A percentile compares a stretch with the other conserved stretches of the same genome.
Evolutionary conservation across 768 basidiomycete species (phyloP).

Genomic region (Chalciporus piperatus): DNA sequence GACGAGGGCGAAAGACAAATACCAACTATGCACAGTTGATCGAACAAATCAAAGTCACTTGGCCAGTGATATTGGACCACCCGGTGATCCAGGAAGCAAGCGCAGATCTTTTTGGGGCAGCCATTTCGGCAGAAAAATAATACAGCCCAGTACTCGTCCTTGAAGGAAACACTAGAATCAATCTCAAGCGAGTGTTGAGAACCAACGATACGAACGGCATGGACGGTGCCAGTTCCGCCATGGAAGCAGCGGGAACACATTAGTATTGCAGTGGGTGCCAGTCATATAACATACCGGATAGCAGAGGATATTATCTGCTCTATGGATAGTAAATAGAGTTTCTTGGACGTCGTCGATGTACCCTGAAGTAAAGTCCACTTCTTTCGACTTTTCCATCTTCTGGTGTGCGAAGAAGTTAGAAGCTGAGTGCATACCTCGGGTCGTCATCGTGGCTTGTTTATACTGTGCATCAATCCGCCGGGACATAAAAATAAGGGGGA

Average conservation of each 20-base stretch:
- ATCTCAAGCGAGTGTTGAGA: not conserved
- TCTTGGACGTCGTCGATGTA: slow-evolving; percentile 1
- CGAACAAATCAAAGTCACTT: slow-evolving; percentile 26
- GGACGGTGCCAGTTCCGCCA: slow-evolving; percentile 20
- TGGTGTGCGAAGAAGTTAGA: not conserved
- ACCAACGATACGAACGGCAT: slow-evolving; percentile 15
- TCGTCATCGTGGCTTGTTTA: too few species aligned
- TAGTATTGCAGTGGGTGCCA: too few species aligned
- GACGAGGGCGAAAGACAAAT: too few species aligned
- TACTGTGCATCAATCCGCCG: too few species aligned
- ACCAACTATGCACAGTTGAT: slow-evolving; percentile 13
- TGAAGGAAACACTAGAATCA: not conserved
- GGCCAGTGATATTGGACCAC: slow-evolving; percentile 28
- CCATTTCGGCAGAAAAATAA: slow-evolving; percentile 29
- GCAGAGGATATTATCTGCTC: slow-evolving; percentile 14
- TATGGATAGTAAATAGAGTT: slow-evolving; percentile 10
- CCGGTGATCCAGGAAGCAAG: slow-evolving; percentile 30
- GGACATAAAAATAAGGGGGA: not conserved
- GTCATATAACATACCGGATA: slow-evolving; percentile 6
- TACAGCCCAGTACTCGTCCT: slow-evolving; percentile 28
- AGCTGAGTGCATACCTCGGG: too few species aligned
- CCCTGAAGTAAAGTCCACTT: not conserved
- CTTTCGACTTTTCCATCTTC: slow-evolving; percentile 8
- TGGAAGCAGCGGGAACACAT: slow-evolving; percentile 7
- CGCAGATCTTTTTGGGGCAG: slow-evolving; percentile 20